Conservation (phyloP, 2,329 filamentous ascomycete species). For the Fusarium sarcochroum region DNA sequence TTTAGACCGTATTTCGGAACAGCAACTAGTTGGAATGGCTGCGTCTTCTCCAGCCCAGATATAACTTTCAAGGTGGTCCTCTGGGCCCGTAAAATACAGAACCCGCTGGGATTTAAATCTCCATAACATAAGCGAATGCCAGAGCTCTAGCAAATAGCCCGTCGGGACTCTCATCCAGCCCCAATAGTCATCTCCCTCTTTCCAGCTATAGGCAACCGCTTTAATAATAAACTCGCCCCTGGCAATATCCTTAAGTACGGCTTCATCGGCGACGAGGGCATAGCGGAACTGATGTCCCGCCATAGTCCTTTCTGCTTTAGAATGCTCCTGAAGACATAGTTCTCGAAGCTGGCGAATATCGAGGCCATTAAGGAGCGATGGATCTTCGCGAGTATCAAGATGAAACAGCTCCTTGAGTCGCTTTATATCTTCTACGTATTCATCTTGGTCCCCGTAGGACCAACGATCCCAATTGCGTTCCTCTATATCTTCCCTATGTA, state of each 20-base stretch:
- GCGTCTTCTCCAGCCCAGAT: not conserved
- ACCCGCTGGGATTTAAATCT: not conserved
- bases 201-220: not conserved
- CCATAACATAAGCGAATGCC: conserved; percentile 8
- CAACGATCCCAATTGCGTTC: no score
- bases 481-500: not conserved
- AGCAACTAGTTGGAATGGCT: not conserved
- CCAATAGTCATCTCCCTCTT: not conserved
- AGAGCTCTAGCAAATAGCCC: conserved; percentile 24
- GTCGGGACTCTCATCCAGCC: conserved; percentile 20
- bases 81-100: not conserved
- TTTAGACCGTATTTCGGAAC: not conserved
- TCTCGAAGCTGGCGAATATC: no score
- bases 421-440: not conserved
- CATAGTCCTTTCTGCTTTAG: not conserved
- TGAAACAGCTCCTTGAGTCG: conserved; percentile 5
- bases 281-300: not conserved
- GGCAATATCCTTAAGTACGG: conserved; percentile 12
- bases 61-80: not conserved
- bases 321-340: no score
- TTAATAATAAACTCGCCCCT: conserved; percentile 3
- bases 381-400: conserved; percentile 9
- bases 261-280: conserved; percentile 14
- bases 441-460: not conserved
- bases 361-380: no score